Base-by-base conservation (phyloP, 352 stramenopile genomes). In the Peronosclerospora sorghi region DNA sequence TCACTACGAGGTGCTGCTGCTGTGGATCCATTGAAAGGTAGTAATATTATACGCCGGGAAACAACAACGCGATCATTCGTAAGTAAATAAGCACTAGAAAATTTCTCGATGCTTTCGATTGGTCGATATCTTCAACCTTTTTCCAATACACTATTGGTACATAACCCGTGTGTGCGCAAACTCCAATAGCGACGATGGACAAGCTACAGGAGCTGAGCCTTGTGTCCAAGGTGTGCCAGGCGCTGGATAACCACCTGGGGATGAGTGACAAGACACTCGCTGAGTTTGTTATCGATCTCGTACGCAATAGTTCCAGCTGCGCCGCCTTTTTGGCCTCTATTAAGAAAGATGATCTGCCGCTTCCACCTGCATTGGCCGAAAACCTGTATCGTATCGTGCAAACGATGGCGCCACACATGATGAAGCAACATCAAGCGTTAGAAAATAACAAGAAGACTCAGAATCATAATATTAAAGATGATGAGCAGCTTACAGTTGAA, bases 251-350 rank as follows among this genome's bases (percentile, higher is more conserved):
- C 62, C 76, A 94, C 46, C 64, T 98, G 41, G 89, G 90, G 28
- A 84, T 98, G 62, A 91, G 84, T 45, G 96, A 99, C 65, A 95
- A 96, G 56, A 98, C 94, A 26, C 71, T 99, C 39, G 83, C 95
- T 8, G 94, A 98, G 75, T 98, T 97, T 50, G 76, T 98, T 24
- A 95, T 96, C 54, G 74, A 96, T 48, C 62, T 95, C 45, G 81
- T 93, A 35, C 74, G 86, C 37, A 60, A 82, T 32, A 84, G 66
- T 56, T 41, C 65, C 5, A 90, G 60, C 48, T 94, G 48, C 59
- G 56, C 35, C 29, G 55, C 41, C 19, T 92, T 86, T 46, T 52
- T 86, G 18, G 48, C 42, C 24, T 54, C 56, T 26, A 86, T 87
- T 57, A 69, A 82, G 45, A 48, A 59, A 18, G 64, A 83, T 37